phyloP scores from a whole-genome alignment of 495 filamentous ascomycete genomes.

The Neurospora sp. region DNA sequence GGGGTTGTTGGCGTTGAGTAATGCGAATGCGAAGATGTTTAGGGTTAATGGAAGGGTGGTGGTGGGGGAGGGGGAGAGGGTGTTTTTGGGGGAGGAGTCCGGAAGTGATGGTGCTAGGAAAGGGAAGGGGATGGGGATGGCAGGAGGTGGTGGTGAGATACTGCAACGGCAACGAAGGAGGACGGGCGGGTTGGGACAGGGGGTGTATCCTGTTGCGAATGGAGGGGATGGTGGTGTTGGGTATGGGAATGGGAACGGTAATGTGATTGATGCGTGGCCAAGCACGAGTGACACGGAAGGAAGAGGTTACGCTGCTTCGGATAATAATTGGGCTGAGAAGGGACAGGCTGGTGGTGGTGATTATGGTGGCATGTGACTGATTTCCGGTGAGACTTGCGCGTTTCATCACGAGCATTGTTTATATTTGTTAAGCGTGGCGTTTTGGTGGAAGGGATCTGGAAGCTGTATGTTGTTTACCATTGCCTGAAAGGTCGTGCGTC shows the following conservation, averaged over 20 bases:
- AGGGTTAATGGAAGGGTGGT: slow-evolving; percentile 26
- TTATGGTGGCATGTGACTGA: background rate
- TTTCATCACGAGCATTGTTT: background rate
- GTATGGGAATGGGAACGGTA: background rate
- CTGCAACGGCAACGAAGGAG: background rate
- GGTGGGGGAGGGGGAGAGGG: background rate
- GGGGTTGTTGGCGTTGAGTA: slow-evolving; percentile 41
- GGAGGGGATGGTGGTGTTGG: background rate
- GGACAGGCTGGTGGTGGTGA: background rate
- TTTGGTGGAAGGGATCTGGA: background rate
- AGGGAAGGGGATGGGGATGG: background rate
- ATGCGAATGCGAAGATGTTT: slow-evolving; percentile 33
- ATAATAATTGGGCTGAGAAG: background rate
- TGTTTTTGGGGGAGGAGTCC: background rate
- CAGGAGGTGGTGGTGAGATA: background rate
- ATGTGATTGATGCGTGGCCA: background rate
- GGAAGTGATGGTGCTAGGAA: background rate
- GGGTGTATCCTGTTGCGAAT: background rate
- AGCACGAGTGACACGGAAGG: background rate
- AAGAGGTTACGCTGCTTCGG: background rate
- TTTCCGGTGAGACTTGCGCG: background rate
- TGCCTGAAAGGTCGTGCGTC: background rate
- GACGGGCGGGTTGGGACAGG: background rate
- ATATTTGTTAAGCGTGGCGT: background rate
- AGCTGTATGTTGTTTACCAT: background rate